Conservation (phyloP, 768 basidiomycete genomes). For the Baorangia bicolor region DNA sequence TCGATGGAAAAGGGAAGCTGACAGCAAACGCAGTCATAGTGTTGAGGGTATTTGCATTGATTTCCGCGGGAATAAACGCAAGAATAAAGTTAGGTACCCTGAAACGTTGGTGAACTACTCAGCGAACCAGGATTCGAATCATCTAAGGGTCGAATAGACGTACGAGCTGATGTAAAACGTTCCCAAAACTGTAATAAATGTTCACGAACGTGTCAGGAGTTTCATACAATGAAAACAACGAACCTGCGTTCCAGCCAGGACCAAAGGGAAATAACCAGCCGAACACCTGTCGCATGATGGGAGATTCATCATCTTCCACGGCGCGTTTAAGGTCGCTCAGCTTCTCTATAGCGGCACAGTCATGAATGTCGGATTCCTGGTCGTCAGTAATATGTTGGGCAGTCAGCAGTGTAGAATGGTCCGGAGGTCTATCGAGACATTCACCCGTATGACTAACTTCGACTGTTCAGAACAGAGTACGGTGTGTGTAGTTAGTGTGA, state of each 20-base stretch:
- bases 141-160: constrained; percentile 33
- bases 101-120: constrained; percentile 23
- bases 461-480: constrained; percentile 21
- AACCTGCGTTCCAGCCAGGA: constrained; percentile 82
- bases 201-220: constrained; percentile 22
- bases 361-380: constrained; percentile 45
- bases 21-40: constrained; percentile 95
- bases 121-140: constrained; percentile 20
- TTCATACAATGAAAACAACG: constrained; percentile 10
- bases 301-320: constrained; percentile 64
- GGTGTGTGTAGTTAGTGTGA: constrained; percentile 18
- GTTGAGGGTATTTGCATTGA: constrained; percentile 80
- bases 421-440: constrained; percentile 9
- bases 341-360: constrained; percentile 41
- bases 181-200: constrained; percentile 57
- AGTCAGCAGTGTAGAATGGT: constrained; percentile 3
- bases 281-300: constrained; percentile 78
- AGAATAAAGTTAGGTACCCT: constrained; percentile 95
- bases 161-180: constrained; percentile 98
- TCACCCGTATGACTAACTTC: constrained; percentile 32
- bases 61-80: constrained; percentile 88
- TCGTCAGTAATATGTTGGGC: constrained; percentile 7
- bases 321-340: constrained; percentile 60
- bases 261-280: constrained; percentile 85
- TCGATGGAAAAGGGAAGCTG: constrained; percentile 30